Evolutionary conservation across 306 rosid genomes (phyloP), one percentile per base, ranked within the genome.

Genomic region (Quercus cerris): DNA sequence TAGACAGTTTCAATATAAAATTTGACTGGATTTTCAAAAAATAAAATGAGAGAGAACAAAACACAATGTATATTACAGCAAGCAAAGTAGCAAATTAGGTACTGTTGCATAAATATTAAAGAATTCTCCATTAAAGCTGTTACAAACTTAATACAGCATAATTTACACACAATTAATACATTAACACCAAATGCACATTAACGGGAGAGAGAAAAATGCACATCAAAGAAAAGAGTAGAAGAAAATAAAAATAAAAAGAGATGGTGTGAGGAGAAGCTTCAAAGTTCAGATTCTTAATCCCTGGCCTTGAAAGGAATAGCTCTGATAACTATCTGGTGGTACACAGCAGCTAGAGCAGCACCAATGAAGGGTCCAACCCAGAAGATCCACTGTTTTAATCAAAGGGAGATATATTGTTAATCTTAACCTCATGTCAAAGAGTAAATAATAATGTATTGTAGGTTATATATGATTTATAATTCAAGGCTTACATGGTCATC

Each of bases 351-450:
- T 81, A 94, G 90, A 4, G 92, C 90, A 84, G 97, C 97, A 79
- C 98, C 98, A 75, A 85, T 81, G 87, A 94, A 94, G 10, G 98
- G 98, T 81, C 97, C 98, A 59, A 94, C 92, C 97, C 98, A 94
- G 90, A 94, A 94, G 75, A 94, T 92, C 97, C 98, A 92, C 98
- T 94, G 89, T 4, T 35, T 56, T 7, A 67, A 46, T 22, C 75
- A 71, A 56, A 77, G 4, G 54, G 20, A 49, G 33, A 75, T 27
- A 5, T 20, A 59, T 61, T 68, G 19, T n/a, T 4, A 23, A 81
- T 70, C 77, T 80, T 77, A 78, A 22, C 57, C 68, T 3, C 17
- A 55, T 71, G 46, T 41, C 46, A 41, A 41, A 41, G 46, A 41
- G 46, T 8, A 11, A 41, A 41, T 41, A 41, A 7, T 38, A 28